phyloP scores from a whole-genome alignment of 2,329 filamentous ascomycete genomes.

The Calonectria montana region DNA sequence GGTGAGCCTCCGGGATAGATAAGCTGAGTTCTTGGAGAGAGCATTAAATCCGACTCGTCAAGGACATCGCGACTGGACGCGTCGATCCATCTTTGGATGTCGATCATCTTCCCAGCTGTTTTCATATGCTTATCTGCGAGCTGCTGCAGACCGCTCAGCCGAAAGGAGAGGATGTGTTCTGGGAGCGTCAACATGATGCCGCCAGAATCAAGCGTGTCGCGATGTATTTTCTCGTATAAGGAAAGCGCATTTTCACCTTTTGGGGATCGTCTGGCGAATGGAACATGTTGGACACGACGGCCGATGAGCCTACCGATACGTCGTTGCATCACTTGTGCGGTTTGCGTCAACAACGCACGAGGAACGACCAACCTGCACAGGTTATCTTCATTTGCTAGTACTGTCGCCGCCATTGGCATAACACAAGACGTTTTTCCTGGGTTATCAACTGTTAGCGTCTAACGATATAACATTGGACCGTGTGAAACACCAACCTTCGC shows the following conservation, averaged over 20 bases:
- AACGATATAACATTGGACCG: too few relatives aligned
- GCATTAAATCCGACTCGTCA: constrained; percentile 71
- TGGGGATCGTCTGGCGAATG: constrained; percentile 64
- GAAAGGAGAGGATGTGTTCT: constrained; percentile 74
- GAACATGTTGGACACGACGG: constrained; percentile 64
- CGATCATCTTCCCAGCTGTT: constrained; percentile 60
- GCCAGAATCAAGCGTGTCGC: constrained; percentile 48
- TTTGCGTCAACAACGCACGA: constrained; percentile 66
- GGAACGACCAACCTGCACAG: constrained; percentile 68
- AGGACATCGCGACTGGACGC: constrained; percentile 67
- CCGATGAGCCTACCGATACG: constrained; percentile 65
- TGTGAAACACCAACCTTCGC: constrained; percentile 54
- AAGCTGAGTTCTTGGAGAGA: constrained; percentile 65
- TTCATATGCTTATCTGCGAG: constrained; percentile 58
- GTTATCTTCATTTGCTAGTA: constrained; percentile 55
- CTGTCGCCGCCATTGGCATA: constrained; percentile 61
- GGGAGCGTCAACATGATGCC: constrained; percentile 71
- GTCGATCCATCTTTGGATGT: constrained; percentile 62
- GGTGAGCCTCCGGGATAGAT: constrained; percentile 67
- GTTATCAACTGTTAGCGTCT: neutral
- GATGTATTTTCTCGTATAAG: constrained; percentile 53
- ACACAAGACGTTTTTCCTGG: constrained; percentile 68
- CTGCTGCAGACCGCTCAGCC: constrained; percentile 68
- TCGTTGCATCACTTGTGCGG: constrained; percentile 64
- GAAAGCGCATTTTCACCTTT: constrained; percentile 45